phyloP scores from a whole-genome alignment of 441 rosid species.

The Gossypium davidsonii region DNA sequence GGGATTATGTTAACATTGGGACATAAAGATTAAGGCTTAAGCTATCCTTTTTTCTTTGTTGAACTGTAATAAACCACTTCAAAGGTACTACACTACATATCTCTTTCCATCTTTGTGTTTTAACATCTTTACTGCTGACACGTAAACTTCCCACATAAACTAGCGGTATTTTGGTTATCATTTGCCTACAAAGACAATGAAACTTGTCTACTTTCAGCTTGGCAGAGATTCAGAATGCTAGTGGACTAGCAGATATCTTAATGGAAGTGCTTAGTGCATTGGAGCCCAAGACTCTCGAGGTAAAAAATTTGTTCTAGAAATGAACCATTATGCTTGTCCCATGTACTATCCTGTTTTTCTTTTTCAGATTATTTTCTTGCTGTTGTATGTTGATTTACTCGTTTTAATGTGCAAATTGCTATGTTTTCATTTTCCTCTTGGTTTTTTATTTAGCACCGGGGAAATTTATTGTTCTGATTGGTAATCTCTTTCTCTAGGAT shows the following conservation, averaged over 20 bases:
- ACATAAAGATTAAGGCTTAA: background rate
- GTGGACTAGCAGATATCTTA: constrained; percentile 65
- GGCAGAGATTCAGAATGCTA: constrained; percentile 72
- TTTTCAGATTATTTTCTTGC: background rate
- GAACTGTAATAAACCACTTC: background rate
- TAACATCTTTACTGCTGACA: background rate
- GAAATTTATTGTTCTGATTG: background rate
- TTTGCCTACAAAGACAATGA: background rate
- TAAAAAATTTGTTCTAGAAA: constrained; percentile 16
- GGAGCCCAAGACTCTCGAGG: constrained; percentile 79
- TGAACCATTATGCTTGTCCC: background rate
- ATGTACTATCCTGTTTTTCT: background rate
- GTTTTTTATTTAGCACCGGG: background rate
- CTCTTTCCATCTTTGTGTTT: background rate
- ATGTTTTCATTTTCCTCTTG: background rate
- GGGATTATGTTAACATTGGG: background rate
- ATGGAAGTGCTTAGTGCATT: constrained; percentile 85
- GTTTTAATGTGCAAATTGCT: background rate
- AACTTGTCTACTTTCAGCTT: constrained; percentile 39
- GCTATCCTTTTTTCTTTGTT: background rate
- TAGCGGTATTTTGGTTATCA: background rate
- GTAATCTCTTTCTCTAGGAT: background rate
- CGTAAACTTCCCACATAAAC: background rate
- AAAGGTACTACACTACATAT: background rate
- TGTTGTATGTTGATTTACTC: background rate